A percentile compares a stretch with the other conserved stretches of the same genome.
Conservation (phyloP, 768 basidiomycete genomes). For the Psilocybe cubensis region DNA sequence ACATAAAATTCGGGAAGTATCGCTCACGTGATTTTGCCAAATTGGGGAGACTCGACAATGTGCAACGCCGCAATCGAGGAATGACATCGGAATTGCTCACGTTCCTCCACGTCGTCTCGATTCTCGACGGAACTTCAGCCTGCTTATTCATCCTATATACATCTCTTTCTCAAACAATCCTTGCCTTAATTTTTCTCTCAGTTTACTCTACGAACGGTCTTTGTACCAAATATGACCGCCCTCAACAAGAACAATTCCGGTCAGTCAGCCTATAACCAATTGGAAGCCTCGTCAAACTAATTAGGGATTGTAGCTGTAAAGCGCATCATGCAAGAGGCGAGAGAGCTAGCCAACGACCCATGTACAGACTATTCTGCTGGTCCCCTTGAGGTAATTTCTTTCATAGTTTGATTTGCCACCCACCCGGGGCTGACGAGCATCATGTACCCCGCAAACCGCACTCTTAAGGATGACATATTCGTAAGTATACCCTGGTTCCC, state of each 20-base stretch:
- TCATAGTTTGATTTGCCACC: slow-evolving; percentile 10
- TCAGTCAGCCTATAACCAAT: slow-evolving; percentile 31
- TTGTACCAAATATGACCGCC: slow-evolving; percentile 27
- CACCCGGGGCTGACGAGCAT: slow-evolving; percentile 2
- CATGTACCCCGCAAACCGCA: not conserved
- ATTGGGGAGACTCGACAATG: slow-evolving; percentile 1
- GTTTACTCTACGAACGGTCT: not conserved
- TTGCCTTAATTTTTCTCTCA: not conserved
- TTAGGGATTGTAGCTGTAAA: slow-evolving; percentile 69
- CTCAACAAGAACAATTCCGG: slow-evolving; percentile 93
- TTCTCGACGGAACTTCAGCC: not conserved
- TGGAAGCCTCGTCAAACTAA: not conserved
- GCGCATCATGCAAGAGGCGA: slow-evolving; percentile 95
- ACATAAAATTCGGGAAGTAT: not conserved
- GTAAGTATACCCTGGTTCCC: slow-evolving; percentile 45
- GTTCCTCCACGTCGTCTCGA: slow-evolving; percentile 28
- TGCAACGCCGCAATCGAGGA: slow-evolving; percentile 2
- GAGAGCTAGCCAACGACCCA: slow-evolving; percentile 84
- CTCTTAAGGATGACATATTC: slow-evolving; percentile 80
- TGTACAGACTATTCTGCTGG: slow-evolving; percentile 88
- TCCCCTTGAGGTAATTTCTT: slow-evolving; percentile 63
- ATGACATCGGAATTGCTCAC: slow-evolving; percentile 20
- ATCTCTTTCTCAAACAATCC: not conserved
- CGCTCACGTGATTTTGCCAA: not conserved
- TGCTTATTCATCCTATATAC: not conserved